Base-by-base conservation (phyloP, 768 basidiomycete genomes). In the Tylopilus vinaceipallidus region DNA sequence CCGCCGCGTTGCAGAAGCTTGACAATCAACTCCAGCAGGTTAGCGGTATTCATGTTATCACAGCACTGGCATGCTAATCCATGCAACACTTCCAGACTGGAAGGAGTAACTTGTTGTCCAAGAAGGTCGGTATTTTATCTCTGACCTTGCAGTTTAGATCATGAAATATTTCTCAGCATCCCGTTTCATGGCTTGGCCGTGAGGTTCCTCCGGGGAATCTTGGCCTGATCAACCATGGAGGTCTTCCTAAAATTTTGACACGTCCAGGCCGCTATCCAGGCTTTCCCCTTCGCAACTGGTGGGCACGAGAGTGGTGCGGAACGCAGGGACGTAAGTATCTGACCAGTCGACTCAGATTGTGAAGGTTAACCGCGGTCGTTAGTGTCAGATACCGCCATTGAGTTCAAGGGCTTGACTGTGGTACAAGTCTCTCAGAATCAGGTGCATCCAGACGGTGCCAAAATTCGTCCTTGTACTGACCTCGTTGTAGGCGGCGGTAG, bases 351-450 rank as follows among this genome's bases (percentile, higher is more conserved):
- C 33, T 33, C 27, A 26, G 40, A 33, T 43, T 20, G 35, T 30
- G 6, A 16, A 19, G 23, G 14, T 43, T 29, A 36, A 56, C 44
- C 32, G 8, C 5, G 8, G 48, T 45, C 27, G 23, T 46, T 38
- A 89, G 87, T 91, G 38, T 89, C 88, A 11, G 89, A 91, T 57
- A 85, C 89, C 2, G 86, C 88, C 20, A 84, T 91, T 40, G 81
- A 85, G 54, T 91, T 91, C 64, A 76, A 82, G 42, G 90, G 90
- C 42, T 70, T 92, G 52, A 89, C 86, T 0, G 76, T 88, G n/a
- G 88, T 92, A 0, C 90, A 92, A 61, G 91, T 91, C 19, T 87
- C 87, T 1, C 90, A 91, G 72, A 92, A 92, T 60, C 83, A 84
- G 60, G 86, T 69, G 40, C 46, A 52, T 44, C 20, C 13, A 11